phyloP scores from a whole-genome alignment of 2,329 filamentous ascomycete genomes.

The Cadophora sp. region DNA sequence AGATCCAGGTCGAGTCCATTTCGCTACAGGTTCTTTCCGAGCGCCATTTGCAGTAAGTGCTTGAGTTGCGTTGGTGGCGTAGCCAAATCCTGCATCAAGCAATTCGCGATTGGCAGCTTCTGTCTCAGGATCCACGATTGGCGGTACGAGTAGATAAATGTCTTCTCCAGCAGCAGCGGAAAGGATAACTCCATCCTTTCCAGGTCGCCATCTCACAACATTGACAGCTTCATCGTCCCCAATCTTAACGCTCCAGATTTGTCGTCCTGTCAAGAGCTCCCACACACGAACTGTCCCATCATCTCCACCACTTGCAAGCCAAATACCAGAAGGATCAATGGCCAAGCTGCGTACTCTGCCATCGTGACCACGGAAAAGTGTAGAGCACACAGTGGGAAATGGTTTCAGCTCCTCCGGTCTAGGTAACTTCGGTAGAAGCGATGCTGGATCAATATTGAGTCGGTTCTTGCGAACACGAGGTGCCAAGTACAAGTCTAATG shows the following conservation, averaged over 20 bases:
- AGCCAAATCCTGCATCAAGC: conserved; percentile 90
- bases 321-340: conserved; percentile 85
- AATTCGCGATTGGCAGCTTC: conserved; percentile 78
- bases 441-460: conserved; percentile 95
- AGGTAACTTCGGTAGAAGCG: conserved; percentile 89
- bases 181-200: conserved; percentile 79
- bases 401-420: conserved; percentile 92
- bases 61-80: conserved; percentile 73
- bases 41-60: conserved; percentile 58
- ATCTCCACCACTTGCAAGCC: conserved; percentile 90
- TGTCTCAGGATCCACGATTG: conserved; percentile 72
- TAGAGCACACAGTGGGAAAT: conserved; percentile 90
- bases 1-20: conserved; percentile 81
- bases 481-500: conserved; percentile 92
- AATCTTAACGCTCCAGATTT: conserved; percentile 84
- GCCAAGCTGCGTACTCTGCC: conserved; percentile 85
- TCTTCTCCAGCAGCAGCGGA: conserved; percentile 85
- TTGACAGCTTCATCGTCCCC: conserved; percentile 83
- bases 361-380: conserved; percentile 86
- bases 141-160: conserved; percentile 83
- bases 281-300: conserved; percentile 92
- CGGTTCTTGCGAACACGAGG: conserved; percentile 91
- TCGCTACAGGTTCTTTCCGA: conserved; percentile 77
- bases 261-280: conserved; percentile 84
- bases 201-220: conserved; percentile 87